Evolutionary conservation across 495 filamentous ascomycete species (phyloP).

Genomic region (Lophiotrema nucula): DNA sequence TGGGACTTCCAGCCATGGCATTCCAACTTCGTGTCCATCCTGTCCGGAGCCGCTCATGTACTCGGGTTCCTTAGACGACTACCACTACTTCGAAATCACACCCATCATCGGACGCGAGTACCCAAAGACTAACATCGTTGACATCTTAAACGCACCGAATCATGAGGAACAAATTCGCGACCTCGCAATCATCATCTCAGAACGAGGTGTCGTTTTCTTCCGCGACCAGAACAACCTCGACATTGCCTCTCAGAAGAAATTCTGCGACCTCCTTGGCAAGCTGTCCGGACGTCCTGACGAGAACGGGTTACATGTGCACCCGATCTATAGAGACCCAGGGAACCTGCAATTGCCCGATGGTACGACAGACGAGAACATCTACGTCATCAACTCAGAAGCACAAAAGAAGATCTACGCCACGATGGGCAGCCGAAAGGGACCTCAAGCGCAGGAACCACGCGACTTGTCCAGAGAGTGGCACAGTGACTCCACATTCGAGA

Average conservation of each 20-base stretch:
- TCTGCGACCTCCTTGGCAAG: conserved; percentile 44
- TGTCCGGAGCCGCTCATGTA: conserved; percentile 25
- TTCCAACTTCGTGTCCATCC: conserved; percentile 18
- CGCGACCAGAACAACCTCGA: conserved; percentile 45
- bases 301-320: conserved; percentile 47
- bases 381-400: conserved; percentile 50
- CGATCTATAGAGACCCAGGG: conserved; percentile 44
- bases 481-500: conserved; percentile 42
- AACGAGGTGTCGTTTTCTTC: conserved; percentile 39
- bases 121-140: conserved; percentile 15
- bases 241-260: conserved; percentile 44
- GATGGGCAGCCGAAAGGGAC: conserved; percentile 42
- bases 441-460: conserved; percentile 35
- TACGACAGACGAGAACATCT: conserved; percentile 40
- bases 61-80: conserved; percentile 27
- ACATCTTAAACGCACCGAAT: conserved; percentile 22
- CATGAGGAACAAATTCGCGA: conserved; percentile 26
- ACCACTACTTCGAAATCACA: conserved; percentile 28
- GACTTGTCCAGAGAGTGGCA: conserved; percentile 48
- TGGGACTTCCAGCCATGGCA: conserved; percentile 8
- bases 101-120: conserved; percentile 33
- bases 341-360: conserved; percentile 47
- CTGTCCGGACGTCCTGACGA: conserved; percentile 45
- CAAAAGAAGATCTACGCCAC: conserved; percentile 48
- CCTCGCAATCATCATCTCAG: conserved; percentile 29